Percentiles rank a stretch among this genome's conserved stretches.
Evolutionary conservation across 345 rosid genomes (phyloP).

Genomic region (Excoecaria cochinchinensis): DNA sequence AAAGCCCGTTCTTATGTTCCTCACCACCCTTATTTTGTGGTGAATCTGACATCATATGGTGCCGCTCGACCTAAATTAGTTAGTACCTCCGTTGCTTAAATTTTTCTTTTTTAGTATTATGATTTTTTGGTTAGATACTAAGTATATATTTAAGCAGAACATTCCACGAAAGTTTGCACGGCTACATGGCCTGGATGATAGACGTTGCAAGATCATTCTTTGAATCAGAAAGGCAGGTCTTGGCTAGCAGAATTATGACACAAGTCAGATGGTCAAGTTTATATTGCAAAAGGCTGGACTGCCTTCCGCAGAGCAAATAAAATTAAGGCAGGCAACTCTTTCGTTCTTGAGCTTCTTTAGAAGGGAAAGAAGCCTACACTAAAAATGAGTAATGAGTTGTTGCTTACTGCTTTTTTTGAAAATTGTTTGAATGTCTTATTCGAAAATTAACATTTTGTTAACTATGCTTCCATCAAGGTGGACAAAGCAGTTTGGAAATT

Average conservation of each 20-base stretch:
- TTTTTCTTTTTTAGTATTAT: not conserved
- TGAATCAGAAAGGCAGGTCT: slow-evolving; percentile 8
- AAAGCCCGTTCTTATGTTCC: no score
- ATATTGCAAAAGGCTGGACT: slow-evolving; percentile 12
- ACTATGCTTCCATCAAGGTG: no score
- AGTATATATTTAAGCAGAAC: not conserved
- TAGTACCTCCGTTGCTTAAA: not conserved
- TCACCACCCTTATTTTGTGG: slow-evolving; percentile 9
- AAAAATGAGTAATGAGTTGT: not conserved
- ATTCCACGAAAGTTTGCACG: slow-evolving; percentile 13
- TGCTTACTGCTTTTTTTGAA: no score
- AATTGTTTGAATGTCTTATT: no score
- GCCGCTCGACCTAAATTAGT: not conserved
- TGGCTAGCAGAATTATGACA: slow-evolving; percentile 2
- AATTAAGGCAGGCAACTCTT: slow-evolving; percentile 9
- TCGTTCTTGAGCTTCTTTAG: not conserved
- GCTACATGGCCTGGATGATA: not conserved
- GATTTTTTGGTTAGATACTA: no score
- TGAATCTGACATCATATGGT: not conserved
- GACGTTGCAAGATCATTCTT: slow-evolving; percentile 3
- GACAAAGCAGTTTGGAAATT: no score
- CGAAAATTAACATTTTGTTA: no score
- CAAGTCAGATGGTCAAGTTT: not conserved
- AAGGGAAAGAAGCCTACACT: not conserved
- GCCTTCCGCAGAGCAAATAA: slow-evolving; percentile 11